Conservation (phyloP, 345 rosid species). For the Citrus sp. region DNA sequence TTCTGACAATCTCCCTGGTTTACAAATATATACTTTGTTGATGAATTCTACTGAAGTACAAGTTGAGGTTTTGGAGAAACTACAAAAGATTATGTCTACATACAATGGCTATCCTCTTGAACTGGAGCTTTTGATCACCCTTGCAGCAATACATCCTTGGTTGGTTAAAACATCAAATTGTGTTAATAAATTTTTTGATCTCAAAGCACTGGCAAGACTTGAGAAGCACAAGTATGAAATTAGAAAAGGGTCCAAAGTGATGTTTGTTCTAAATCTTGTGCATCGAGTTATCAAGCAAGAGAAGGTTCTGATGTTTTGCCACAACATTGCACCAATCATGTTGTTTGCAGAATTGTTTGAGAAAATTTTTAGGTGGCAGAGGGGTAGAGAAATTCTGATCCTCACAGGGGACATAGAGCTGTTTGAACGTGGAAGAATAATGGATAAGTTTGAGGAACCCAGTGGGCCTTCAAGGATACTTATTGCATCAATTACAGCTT, state of each 20-base stretch:
- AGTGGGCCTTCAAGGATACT: constrained; percentile 57
- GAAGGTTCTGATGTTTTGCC: constrained; percentile 83
- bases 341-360: constrained; percentile 68
- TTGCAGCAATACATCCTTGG: constrained; percentile 90
- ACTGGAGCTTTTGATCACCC: constrained; percentile 77
- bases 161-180: constrained; percentile 67
- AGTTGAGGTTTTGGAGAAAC: constrained; percentile 54
- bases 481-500: constrained; percentile 87
- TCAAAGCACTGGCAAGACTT: constrained; percentile 44
- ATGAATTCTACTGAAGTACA: constrained; percentile 83
- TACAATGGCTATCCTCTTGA: constrained; percentile 77
- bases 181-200: constrained; percentile 51
- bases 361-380: constrained; percentile 63
- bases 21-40: constrained; percentile 83
- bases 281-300: constrained; percentile 66
- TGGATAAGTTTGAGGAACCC: constrained; percentile 80
- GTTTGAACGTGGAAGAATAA: constrained; percentile 79
- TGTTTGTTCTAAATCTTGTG: constrained; percentile 86
- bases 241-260: constrained; percentile 79
- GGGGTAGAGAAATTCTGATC: constrained; percentile 69
- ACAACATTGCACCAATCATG: constrained; percentile 84
- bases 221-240: constrained; percentile 56
- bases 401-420: constrained; percentile 87
- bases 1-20: constrained; percentile 76
- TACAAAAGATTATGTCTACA: constrained; percentile 54